These are phyloP conservation scores for Sechiopsis laciniata DNA, from an alignment of 306 rosid species.

Conservation along the genomic window DNA sequence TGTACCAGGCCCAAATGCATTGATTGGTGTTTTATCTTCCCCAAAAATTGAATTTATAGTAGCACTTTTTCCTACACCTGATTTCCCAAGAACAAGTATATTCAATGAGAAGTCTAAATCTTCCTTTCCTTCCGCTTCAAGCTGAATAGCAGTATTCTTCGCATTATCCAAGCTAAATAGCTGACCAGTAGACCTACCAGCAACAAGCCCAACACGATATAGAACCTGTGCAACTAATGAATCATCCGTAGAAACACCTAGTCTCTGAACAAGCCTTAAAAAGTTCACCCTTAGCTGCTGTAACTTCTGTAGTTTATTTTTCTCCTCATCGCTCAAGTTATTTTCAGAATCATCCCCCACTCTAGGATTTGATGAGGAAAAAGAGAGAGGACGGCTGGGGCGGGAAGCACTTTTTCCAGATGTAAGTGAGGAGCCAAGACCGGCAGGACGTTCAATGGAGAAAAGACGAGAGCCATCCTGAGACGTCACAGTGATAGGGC, in stretches of 20 bases:
- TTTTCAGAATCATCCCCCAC: conserved; percentile 38
- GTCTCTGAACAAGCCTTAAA: conserved; percentile 24
- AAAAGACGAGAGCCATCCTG: conserved; percentile 88
- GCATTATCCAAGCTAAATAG: conserved; percentile 68
- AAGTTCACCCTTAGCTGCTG: conserved; percentile 70
- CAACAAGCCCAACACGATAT: conserved; percentile 60
- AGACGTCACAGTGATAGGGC: conserved; percentile 64
- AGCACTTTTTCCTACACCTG: conserved; percentile 98
- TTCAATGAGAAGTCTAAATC: conserved; percentile 58
- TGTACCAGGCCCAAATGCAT: conserved; percentile 84
- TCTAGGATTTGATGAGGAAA: conserved; percentile 41
- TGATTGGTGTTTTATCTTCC: conserved; percentile 59
- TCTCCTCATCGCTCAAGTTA: conserved; percentile 76
- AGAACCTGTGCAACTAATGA: conserved; percentile 78
- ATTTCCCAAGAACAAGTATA: conserved; percentile 83
- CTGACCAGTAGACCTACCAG: conserved; percentile 64
- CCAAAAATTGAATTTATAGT: conserved; percentile 90
- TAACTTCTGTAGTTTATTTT: conserved; percentile 53
- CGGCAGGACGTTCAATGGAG: conserved; percentile 97
- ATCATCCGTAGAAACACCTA: conserved; percentile 68
- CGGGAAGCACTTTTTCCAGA: conserved; percentile 60
- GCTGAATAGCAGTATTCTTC: conserved; percentile 56
- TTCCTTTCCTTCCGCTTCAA: conserved; percentile 66
- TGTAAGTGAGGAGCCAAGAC: conserved; percentile 75
- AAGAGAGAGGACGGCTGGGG: conserved; percentile 47